Percentiles rank a stretch among this genome's conserved stretches.
These are phyloP conservation scores for Sugiyamaella castrensis DNA, from an alignment of 1,139 yeast genomes.

Conservation along the genomic window DNA sequence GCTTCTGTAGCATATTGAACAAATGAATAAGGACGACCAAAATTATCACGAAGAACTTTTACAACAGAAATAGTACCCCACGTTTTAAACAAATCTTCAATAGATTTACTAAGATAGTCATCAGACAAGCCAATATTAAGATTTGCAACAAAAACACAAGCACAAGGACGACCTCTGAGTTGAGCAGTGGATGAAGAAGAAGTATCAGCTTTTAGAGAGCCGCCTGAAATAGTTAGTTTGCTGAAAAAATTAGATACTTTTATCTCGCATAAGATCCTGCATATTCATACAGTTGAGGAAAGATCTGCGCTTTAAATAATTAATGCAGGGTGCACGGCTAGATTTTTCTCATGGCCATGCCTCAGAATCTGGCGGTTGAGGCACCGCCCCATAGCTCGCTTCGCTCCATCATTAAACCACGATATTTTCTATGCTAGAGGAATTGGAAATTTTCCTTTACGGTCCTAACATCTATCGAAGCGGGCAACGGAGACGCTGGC, in stretches of 20 bases:
- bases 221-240: neutral
- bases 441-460: too few species aligned
- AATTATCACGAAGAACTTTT: slow-evolving; percentile 81
- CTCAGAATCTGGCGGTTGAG: too few species aligned
- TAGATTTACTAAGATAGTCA: slow-evolving; percentile 67
- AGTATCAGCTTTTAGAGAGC: neutral
- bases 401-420: too few species aligned
- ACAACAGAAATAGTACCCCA: slow-evolving; percentile 73
- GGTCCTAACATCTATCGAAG: too few species aligned
- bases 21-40: slow-evolving; percentile 89
- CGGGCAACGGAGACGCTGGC: too few species aligned
- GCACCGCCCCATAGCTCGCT: too few species aligned
- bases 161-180: slow-evolving; percentile 53
- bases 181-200: neutral
- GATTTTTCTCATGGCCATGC: too few species aligned
- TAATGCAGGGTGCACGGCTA: too few species aligned
- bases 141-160: slow-evolving; percentile 84
- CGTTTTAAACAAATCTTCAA: slow-evolving; percentile 56
- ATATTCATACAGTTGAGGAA: neutral
- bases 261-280: neutral
- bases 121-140: slow-evolving; percentile 62
- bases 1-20: slow-evolving; percentile 75
- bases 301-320: neutral
- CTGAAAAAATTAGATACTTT: too few species aligned
- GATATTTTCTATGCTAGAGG: too few species aligned